These are phyloP conservation scores for Trichosanthes truncata DNA, from an alignment of 306 rosid genomes.

Conservation along the genomic window DNA sequence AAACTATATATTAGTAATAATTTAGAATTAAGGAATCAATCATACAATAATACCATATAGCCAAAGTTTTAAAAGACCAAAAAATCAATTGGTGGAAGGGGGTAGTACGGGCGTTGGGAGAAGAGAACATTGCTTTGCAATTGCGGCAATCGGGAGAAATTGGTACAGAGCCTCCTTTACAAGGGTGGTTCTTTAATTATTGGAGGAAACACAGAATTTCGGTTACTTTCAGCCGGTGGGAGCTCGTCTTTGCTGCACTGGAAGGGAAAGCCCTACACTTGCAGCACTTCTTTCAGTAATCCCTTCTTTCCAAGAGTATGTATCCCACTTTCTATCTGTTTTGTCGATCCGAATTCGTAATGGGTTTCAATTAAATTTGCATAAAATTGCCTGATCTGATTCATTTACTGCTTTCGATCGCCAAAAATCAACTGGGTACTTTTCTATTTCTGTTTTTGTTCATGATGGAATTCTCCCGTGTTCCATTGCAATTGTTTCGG, in stretches of 20 bases:
- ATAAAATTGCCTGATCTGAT: slow-evolving; percentile 6
- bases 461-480: neutral
- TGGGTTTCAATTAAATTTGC: neutral
- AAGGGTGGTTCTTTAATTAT: neutral
- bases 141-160: slow-evolving; percentile 2
- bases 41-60: neutral
- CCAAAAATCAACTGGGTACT: neutral
- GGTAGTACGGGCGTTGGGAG: neutral
- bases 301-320: neutral
- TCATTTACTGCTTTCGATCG: neutral
- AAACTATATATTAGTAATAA: neutral
- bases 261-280: neutral
- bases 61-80: neutral
- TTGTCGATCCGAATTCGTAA: neutral
- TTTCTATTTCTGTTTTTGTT: neutral
- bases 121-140: neutral
- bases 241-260: slow-evolving; percentile 5
- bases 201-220: neutral
- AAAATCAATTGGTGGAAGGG: neutral
- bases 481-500: neutral
- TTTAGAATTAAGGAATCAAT: neutral
- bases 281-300: neutral
- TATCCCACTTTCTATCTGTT: neutral
- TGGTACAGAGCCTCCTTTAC: neutral
- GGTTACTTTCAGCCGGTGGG: neutral